Percentiles rank a stretch among this genome's conserved stretches.
Evolutionary conservation across 2,329 filamentous ascomycete species (phyloP).

Genomic region (Colletotrichum sp.): DNA sequence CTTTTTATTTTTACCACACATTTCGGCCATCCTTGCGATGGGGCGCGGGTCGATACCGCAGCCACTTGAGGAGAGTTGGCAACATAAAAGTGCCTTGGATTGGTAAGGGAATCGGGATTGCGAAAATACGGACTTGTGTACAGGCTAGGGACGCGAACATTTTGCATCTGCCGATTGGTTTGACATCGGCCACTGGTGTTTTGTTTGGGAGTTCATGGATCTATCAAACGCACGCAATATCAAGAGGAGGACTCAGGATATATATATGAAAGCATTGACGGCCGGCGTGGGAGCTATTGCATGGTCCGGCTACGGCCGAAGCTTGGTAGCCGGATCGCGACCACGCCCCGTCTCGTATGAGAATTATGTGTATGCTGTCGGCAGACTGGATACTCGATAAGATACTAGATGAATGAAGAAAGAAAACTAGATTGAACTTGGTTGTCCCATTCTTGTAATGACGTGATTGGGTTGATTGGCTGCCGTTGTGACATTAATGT

Average conservation of each 20-base stretch:
- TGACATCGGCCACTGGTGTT: constrained; percentile 11
- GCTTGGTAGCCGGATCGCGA: background rate
- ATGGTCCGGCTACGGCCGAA: constrained; percentile 2
- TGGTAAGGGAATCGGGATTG: background rate
- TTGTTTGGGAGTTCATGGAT: background rate
- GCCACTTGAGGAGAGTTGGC: background rate
- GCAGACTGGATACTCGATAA: background rate
- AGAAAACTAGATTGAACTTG: background rate
- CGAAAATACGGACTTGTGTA: background rate
- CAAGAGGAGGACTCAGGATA: constrained; percentile 7
- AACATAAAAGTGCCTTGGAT: background rate
- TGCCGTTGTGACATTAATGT: background rate
- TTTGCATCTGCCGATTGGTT: constrained; percentile 5
- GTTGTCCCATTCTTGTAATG: too few relatives aligned
- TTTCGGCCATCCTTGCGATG: background rate
- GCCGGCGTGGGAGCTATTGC: background rate
- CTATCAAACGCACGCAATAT: background rate
- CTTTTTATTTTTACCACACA: background rate
- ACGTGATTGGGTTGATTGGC: too few relatives aligned
- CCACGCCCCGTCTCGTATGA: background rate
- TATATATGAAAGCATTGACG: constrained; percentile 1
- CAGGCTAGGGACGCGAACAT: background rate
- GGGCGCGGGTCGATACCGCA: background rate
- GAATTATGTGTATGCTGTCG: background rate
- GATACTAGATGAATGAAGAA: background rate